A percentile compares a stretch with the other conserved stretches of the same genome.
These are phyloP conservation scores for Hypoxylon sp. DNA, from an alignment of 2,329 filamentous ascomycete genomes.

Conservation along the genomic window DNA sequence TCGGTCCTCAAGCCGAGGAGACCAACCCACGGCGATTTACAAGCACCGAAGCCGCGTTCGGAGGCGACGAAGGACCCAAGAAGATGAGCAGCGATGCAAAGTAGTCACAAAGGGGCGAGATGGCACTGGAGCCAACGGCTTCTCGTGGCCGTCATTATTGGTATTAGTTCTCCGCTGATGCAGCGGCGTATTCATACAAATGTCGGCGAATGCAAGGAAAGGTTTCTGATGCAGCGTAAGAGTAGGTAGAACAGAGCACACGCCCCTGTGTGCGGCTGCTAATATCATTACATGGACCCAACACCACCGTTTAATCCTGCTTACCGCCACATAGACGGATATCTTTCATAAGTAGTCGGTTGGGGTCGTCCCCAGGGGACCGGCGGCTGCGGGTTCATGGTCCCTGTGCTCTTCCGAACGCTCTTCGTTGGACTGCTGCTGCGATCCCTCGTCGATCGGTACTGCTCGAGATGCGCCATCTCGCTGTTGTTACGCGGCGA, in stretches of 20 bases:
- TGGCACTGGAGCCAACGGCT: neutral
- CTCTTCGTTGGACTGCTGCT: conserved; percentile 43
- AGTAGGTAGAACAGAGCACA: neutral
- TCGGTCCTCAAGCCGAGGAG: conserved; percentile 20
- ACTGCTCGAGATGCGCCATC: conserved; percentile 66
- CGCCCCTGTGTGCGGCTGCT: neutral
- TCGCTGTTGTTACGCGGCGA: conserved; percentile 68
- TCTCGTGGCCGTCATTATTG: conserved; percentile 9
- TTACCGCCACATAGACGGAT: conserved; percentile 47
- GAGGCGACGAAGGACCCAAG: neutral
- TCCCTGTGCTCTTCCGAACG: conserved; percentile 43
- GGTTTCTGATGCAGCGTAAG: conserved; percentile 1
- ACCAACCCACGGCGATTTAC: neutral
- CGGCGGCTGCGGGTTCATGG: conserved; percentile 27
- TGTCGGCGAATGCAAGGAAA: conserved; percentile 37
- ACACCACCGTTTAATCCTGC: neutral
- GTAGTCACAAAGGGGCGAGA: neutral
- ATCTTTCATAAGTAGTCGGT: conserved; percentile 42
- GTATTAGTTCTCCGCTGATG: conserved; percentile 26
- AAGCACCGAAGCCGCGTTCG: neutral
- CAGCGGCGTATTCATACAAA: conserved; percentile 35
- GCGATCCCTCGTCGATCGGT: conserved; percentile 41
- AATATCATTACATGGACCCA: conserved; percentile 22
- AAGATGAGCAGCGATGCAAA: neutral
- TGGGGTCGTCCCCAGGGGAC: conserved; percentile 37